Evolutionary conservation across 371 early-diverging fungal genomes (phyloP).

Genomic region (Gilbertella persicaria): DNA sequence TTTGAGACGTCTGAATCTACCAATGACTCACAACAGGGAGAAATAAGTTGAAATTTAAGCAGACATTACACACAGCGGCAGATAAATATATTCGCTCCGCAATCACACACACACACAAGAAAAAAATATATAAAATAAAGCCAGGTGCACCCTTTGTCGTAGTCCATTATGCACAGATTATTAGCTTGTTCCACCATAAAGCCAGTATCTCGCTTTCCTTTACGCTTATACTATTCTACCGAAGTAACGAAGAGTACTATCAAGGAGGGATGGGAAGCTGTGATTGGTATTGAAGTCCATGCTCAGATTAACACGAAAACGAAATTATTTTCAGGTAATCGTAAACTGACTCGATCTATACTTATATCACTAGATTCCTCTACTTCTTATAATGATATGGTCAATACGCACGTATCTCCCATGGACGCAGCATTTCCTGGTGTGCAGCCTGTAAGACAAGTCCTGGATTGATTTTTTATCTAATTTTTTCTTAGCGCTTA

Average conservation of each 20-base stretch:
- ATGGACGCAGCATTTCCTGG: constrained; percentile 91
- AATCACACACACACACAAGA: too few relatives aligned
- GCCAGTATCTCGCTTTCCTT: not conserved
- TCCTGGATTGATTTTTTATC: not conserved
- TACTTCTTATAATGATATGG: constrained; percentile 58
- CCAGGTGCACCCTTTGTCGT: too few relatives aligned
- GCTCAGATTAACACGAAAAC: constrained; percentile 75
- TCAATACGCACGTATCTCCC: constrained; percentile 73
- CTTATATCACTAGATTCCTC: constrained; percentile 38
- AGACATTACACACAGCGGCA: too few relatives aligned
- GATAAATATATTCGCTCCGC: too few relatives aligned
- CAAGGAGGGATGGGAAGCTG: constrained; percentile 64
- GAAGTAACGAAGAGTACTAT: constrained; percentile 4
- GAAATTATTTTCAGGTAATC: constrained; percentile 85
- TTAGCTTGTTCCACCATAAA: not conserved
- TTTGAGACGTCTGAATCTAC: too few relatives aligned
- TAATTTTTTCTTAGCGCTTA: constrained; percentile 48
- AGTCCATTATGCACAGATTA: not conserved
- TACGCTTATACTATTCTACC: not conserved
- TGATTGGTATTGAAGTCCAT: constrained; percentile 93
- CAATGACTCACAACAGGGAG: too few relatives aligned
- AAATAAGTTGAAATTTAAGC: too few relatives aligned
- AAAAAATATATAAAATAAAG: too few relatives aligned
- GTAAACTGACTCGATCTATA: not conserved
- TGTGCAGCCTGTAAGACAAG: constrained; percentile 44